Evolutionary conservation across 139 green algal species (phyloP).

Genomic region (Chlorella sp.): DNA sequence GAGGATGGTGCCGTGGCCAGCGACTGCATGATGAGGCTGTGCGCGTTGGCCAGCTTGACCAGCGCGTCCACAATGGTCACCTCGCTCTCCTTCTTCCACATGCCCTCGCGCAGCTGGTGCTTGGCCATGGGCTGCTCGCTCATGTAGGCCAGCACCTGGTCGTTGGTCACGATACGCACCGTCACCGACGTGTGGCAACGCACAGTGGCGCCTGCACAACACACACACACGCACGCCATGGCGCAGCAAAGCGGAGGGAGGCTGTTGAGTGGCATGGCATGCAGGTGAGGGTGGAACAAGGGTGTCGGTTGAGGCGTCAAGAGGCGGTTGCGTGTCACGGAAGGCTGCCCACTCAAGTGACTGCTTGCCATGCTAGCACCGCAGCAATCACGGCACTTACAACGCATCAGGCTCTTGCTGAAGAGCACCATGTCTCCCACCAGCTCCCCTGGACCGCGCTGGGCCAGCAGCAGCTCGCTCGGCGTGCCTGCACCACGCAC

Average conservation of each 20-base stretch:
- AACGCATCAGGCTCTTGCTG: slow-evolving; percentile 26
- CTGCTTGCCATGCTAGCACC: too few relatives aligned
- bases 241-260: not conserved
- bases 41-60: slow-evolving; percentile 38
- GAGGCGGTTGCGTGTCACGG: too few relatives aligned
- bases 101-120: slow-evolving; percentile 39
- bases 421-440: slow-evolving; percentile 49
- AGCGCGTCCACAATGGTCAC: slow-evolving; percentile 47
- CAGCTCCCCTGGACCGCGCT: slow-evolving; percentile 36
- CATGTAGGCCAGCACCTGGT: slow-evolving; percentile 40
- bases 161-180: slow-evolving; percentile 31
- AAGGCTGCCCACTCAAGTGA: too few relatives aligned
- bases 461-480: slow-evolving; percentile 27
- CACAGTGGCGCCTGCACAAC: slow-evolving; percentile 27
- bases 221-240: not conserved
- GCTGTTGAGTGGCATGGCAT: too few relatives aligned
- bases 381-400: too few relatives aligned
- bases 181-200: slow-evolving; percentile 25
- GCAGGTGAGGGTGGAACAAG: too few relatives aligned
- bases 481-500: not conserved
- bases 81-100: slow-evolving; percentile 48
- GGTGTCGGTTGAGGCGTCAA: too few relatives aligned
- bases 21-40: slow-evolving; percentile 10
- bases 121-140: slow-evolving; percentile 26
- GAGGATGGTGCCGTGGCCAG: too few relatives aligned